These are phyloP conservation scores for Penicillium samsonianum DNA, from an alignment of 495 filamentous ascomycete species.

Conservation along the genomic window DNA sequence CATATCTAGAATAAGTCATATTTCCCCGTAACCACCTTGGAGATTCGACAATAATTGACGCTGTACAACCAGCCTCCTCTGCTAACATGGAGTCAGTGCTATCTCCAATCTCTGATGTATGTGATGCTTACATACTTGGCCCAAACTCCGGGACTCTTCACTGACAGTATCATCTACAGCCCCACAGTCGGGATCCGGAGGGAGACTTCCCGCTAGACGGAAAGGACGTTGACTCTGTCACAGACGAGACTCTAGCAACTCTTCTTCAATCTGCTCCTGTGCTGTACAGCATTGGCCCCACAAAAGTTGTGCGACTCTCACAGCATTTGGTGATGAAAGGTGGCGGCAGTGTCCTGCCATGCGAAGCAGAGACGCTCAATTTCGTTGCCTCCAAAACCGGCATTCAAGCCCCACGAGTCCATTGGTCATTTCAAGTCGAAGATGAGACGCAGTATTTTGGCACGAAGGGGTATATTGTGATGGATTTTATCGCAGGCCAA, in stretches of 20 bases:
- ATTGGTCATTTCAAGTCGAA: slow-evolving; percentile 22
- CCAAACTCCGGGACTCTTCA: slow-evolving; percentile 10
- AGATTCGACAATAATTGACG: background rate
- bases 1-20: background rate
- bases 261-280: slow-evolving; percentile 23
- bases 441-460: slow-evolving; percentile 29
- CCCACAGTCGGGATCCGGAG: slow-evolving; percentile 8
- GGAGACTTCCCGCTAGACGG: slow-evolving; percentile 12
- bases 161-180: slow-evolving; percentile 9
- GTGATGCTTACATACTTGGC: background rate
- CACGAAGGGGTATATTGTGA: slow-evolving; percentile 34
- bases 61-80: background rate
- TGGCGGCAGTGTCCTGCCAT: slow-evolving; percentile 19
- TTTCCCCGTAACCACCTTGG: background rate
- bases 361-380: slow-evolving; percentile 22
- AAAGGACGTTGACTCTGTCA: slow-evolving; percentile 15
- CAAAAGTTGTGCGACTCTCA: slow-evolving; percentile 25
- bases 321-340: slow-evolving; percentile 21
- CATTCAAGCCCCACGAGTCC: slow-evolving; percentile 23
- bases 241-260: slow-evolving; percentile 17
- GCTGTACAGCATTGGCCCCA: slow-evolving; percentile 14
- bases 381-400: slow-evolving; percentile 17
- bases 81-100: background rate
- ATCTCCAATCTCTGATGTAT: background rate
- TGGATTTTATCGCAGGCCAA: slow-evolving; percentile 35